Evolutionary conservation across 176 grass and related monocot genomes (phyloP), one percentile per base, ranked within the genome.

Genomic region (Melocanna baccifera): DNA sequence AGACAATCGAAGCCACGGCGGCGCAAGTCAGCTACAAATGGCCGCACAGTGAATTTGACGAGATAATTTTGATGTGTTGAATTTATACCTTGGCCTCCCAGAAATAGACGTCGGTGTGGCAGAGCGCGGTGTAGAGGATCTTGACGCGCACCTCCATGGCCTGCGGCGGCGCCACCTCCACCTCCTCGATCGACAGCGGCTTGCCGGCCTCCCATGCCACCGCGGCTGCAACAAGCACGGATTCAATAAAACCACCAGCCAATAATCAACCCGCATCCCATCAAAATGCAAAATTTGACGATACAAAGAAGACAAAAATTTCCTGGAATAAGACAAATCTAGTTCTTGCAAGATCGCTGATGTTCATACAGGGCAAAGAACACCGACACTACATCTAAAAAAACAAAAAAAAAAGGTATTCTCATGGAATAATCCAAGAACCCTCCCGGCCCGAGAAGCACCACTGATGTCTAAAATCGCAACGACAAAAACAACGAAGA

Each of bases 61-160:
- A 46, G 42, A 22, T 11, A 37, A 16, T 15, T 5, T 10, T 28
- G 59, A 61, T 79, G 74, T 4, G 1, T 23, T 23, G 78, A 82
- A 39, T 68, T 56, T 13, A 80, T 88, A 97, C 94, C 92, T 94
- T 97, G 25, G 94, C 92, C 78, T 97, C 94, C 94, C 94, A 97
- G 85, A 97, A 97, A 90, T 81, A 94, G 84, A 97, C 88, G 28
- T 97, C 94, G 28, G 92, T 94, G 86, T 92, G 94, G 83, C 92
- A 97, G 85, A 97, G 94, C 9, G 92, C 41, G 66, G 90, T 92
- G 81, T 65, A 97, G 53, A 94, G 90, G 72, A 92, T 89, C 79
- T 94, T 97, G 70, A 97, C 25, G 52, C 92, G 90, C 16, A 94
- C 94, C 88, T 97, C 94, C 94, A 94, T 97, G 32, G 82, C 85